Conservation (phyloP, 2,329 filamentous ascomycete species). For the Xylaria sp. region DNA sequence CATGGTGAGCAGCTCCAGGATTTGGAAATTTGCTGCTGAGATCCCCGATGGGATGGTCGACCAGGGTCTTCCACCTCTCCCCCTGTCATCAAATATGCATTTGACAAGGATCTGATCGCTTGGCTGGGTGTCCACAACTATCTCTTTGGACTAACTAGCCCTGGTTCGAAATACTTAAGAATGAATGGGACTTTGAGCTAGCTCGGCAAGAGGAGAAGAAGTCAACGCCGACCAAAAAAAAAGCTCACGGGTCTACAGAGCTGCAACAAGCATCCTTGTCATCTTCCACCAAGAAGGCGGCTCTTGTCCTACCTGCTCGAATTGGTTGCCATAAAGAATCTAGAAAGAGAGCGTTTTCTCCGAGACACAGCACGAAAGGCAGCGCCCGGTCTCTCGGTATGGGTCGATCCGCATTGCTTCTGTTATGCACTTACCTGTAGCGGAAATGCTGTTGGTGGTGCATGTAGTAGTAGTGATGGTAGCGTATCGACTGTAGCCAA, state of each 20-base stretch:
- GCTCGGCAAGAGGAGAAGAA: conserved; percentile 10
- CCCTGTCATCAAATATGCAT: conserved; percentile 45
- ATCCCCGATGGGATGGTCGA: conserved; percentile 43
- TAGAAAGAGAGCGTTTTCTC: background rate
- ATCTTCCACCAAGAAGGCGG: background rate
- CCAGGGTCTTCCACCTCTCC: conserved; percentile 41
- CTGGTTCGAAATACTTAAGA: conserved; percentile 36
- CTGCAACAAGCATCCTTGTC: conserved; percentile 8
- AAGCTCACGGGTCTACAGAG: conserved; percentile 6
- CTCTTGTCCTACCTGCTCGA: background rate
- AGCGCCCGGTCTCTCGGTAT: conserved; percentile 9
- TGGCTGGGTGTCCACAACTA: conserved; percentile 42
- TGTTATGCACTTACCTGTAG: conserved; percentile 16
- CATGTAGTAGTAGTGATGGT: too few relatives aligned
- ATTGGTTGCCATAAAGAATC: background rate
- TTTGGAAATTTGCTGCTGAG: conserved; percentile 43
- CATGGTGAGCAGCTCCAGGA: conserved; percentile 37
- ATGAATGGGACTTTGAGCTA: conserved; percentile 33
- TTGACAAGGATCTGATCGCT: conserved; percentile 42
- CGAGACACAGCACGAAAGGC: background rate
- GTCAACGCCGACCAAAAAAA: conserved; percentile 16
- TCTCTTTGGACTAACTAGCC: conserved; percentile 25
- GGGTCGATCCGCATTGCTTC: conserved; percentile 34
- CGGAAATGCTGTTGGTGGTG: too few relatives aligned
- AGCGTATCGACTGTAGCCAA: too few relatives aligned